Conservation (phyloP, 345 rosid genomes). For the Dovyalis caffra region DNA sequence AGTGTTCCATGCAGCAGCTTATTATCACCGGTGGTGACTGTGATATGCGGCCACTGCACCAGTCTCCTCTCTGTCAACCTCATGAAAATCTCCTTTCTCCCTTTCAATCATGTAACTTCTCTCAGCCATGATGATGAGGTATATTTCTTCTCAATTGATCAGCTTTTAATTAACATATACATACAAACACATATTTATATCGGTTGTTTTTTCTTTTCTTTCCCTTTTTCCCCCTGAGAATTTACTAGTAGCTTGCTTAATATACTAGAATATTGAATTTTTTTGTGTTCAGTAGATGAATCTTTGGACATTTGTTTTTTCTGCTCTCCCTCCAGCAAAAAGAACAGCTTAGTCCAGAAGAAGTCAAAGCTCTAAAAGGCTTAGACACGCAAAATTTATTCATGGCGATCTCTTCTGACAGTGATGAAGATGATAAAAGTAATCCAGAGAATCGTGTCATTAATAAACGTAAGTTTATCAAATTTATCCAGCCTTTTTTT, state of each 20-base stretch:
- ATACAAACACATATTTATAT: no score
- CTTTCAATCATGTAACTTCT: constrained; percentile 75
- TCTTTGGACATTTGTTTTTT: neutral
- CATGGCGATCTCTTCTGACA: constrained; percentile 53
- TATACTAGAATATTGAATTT: neutral
- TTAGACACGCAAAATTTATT: constrained; percentile 40
- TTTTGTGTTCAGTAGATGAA: neutral
- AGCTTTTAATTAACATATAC: neutral
- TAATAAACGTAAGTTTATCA: constrained; percentile 74
- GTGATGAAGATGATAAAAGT: constrained; percentile 55
- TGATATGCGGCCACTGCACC: constrained; percentile 95
- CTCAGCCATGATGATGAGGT: constrained; percentile 50
- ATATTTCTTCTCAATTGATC: neutral
- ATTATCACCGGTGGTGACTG: constrained; percentile 82
- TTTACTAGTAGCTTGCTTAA: neutral
- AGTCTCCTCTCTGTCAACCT: constrained; percentile 91
- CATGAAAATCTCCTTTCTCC: constrained; percentile 82
- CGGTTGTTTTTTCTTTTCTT: neutral
- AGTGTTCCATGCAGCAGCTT: constrained; percentile 87
- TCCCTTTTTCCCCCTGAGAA: neutral
- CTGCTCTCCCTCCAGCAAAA: constrained; percentile 30
- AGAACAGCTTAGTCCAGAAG: constrained; percentile 38
- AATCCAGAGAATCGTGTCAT: constrained; percentile 50
- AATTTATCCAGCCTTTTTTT: neutral
- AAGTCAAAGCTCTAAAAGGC: constrained; percentile 34